Evolutionary conservation across 2,329 filamentous ascomycete genomes (phyloP).

Genomic region (Ilyonectria destructans): DNA sequence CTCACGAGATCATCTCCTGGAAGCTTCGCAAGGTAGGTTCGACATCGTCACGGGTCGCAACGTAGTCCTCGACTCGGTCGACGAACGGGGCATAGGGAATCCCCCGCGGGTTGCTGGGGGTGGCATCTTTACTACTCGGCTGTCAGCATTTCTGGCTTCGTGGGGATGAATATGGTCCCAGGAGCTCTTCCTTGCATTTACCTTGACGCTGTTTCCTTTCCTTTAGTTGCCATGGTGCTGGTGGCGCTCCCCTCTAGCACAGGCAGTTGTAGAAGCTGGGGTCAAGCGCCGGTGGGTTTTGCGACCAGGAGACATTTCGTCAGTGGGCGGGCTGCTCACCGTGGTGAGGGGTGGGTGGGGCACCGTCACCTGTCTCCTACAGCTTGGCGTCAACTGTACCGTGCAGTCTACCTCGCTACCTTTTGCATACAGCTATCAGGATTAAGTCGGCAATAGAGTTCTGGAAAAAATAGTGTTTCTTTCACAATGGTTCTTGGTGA

Average conservation of each 20-base stretch:
- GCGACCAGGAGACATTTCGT: slow-evolving; percentile 52
- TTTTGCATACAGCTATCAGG: too few relatives aligned
- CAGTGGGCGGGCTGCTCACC: slow-evolving; percentile 50
- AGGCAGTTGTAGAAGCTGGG: slow-evolving; percentile 45
- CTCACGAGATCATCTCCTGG: slow-evolving; percentile 94
- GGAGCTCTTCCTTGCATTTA: slow-evolving; percentile 40
- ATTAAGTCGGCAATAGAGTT: too few relatives aligned
- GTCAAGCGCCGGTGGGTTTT: slow-evolving; percentile 46
- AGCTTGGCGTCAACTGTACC: not conserved
- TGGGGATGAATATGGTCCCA: not conserved
- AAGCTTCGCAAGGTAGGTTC: slow-evolving; percentile 87
- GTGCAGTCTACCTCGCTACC: not conserved
- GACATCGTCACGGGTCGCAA: slow-evolving; percentile 83
- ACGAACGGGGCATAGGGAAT: slow-evolving; percentile 90
- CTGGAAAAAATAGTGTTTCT: too few relatives aligned
- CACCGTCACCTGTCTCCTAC: slow-evolving; percentile 23
- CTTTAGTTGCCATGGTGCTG: slow-evolving; percentile 60
- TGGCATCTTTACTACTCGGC: slow-evolving; percentile 61
- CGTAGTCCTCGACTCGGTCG: slow-evolving; percentile 91
- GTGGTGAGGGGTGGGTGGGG: slow-evolving; percentile 52
- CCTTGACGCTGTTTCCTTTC: slow-evolving; percentile 57
- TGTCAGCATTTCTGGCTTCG: slow-evolving; percentile 34
- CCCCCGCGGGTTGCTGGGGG: slow-evolving; percentile 83
- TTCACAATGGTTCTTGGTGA: too few relatives aligned
- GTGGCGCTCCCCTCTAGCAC: slow-evolving; percentile 41